A percentile compares a stretch with the other conserved stretches of the same genome.
Evolutionary conservation across 208 protist species (phyloP).

Genomic region (Angomonas ambiguus): DNA sequence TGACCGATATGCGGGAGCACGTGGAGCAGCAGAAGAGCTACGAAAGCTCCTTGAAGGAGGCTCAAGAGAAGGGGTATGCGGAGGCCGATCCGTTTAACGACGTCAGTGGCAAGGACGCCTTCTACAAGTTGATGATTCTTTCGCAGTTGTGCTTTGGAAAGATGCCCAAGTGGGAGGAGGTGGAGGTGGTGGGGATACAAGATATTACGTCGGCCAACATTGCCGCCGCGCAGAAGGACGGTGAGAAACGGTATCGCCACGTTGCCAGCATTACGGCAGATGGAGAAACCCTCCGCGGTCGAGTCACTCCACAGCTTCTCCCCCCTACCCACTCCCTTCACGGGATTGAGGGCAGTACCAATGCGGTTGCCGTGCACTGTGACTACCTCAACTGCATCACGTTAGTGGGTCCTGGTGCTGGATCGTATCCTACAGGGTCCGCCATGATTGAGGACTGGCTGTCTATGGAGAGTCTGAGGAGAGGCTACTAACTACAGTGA

Average conservation of each 20-base stretch:
- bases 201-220: constrained; percentile 24
- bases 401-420: constrained; percentile 21
- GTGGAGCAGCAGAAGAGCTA: constrained; percentile 20
- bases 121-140: constrained; percentile 31
- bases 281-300: constrained; percentile 16
- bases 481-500: neutral
- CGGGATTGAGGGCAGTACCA: constrained; percentile 25
- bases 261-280: constrained; percentile 15
- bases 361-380: constrained; percentile 27
- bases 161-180: constrained; percentile 22
- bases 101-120: constrained; percentile 31
- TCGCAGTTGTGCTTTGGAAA: constrained; percentile 22
- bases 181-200: constrained; percentile 31
- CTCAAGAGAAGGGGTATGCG: constrained; percentile 34
- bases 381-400: constrained; percentile 28
- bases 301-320: constrained; percentile 22
- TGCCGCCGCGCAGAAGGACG: constrained; percentile 17
- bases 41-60: constrained; percentile 20
- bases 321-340: constrained; percentile 27
- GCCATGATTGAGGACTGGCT: constrained; percentile 37
- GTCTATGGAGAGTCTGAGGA: neutral
- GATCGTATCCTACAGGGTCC: constrained; percentile 34
- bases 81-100: constrained; percentile 37
- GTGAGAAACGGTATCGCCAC: constrained; percentile 26
- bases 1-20: constrained; percentile 25